Evolutionary conservation across 805 yeast species (phyloP).

Genomic region (Yamadazyma nakazawae): DNA sequence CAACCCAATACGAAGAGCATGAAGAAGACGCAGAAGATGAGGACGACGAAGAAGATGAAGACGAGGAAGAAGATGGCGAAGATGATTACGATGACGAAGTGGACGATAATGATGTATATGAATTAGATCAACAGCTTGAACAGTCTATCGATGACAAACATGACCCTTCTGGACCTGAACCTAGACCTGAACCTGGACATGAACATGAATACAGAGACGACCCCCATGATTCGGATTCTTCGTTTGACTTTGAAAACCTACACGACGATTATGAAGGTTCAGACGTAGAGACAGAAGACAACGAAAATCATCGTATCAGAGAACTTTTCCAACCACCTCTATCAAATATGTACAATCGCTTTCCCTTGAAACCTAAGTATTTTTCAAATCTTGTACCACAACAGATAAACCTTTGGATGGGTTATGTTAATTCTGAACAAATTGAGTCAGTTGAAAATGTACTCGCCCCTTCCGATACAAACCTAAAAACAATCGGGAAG

Average conservation of each 20-base stretch:
- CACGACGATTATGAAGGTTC: slow-evolving; percentile 50
- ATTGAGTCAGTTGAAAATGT: neutral
- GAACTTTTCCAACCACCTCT: slow-evolving; percentile 64
- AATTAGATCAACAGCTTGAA: slow-evolving; percentile 18
- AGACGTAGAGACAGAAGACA: slow-evolving; percentile 19
- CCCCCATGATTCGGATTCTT: slow-evolving; percentile 28
- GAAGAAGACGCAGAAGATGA: slow-evolving; percentile 12
- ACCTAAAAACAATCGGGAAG: slow-evolving; percentile 25
- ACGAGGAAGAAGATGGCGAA: neutral
- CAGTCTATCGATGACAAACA: neutral
- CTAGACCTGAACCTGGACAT: neutral
- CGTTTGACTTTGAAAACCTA: slow-evolving; percentile 42
- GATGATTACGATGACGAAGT: slow-evolving; percentile 5
- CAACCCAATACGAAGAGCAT: slow-evolving; percentile 62
- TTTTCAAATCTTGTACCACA: slow-evolving; percentile 52
- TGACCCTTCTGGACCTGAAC: neutral
- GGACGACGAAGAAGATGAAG: slow-evolving; percentile 12
- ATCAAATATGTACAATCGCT: slow-evolving; percentile 29
- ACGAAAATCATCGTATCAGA: slow-evolving; percentile 15
- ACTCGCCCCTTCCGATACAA: slow-evolving; percentile 10
- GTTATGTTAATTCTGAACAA: slow-evolving; percentile 26
- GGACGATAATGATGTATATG: slow-evolving; percentile 10
- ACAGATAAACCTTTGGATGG: slow-evolving; percentile 76
- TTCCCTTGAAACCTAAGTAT: slow-evolving; percentile 41
- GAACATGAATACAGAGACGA: neutral